A percentile compares a stretch with the other conserved stretches of the same genome.
These are phyloP conservation scores for Tulasnella sp. DNA, from an alignment of 768 basidiomycete genomes.

Conservation along the genomic window DNA sequence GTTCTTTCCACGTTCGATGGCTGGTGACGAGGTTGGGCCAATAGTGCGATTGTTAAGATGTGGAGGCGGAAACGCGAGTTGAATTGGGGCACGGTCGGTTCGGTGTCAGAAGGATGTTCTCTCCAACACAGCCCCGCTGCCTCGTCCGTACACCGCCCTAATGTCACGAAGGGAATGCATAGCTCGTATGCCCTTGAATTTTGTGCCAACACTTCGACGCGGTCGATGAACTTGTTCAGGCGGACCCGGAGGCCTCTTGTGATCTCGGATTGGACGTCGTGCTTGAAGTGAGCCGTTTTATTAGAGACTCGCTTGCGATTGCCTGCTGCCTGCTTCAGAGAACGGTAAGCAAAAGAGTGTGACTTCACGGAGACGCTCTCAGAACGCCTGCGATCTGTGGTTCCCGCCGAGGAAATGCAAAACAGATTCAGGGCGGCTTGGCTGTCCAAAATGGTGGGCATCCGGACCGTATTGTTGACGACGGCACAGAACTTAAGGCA, in stretches of 20 bases:
- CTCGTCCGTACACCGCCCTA: background rate
- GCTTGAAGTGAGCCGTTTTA: too few species aligned
- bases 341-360: background rate
- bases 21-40: background rate
- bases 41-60: background rate
- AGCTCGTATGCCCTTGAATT: background rate
- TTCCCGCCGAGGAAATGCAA: background rate
- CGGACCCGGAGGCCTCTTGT: too few species aligned
- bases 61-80: background rate
- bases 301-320: background rate
- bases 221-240: too few species aligned
- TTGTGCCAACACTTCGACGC: background rate
- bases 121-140: background rate
- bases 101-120: too few species aligned
- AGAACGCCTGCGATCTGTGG: background rate
- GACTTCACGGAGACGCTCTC: background rate
- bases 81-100: background rate
- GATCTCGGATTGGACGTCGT: background rate
- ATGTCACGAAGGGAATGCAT: background rate
- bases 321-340: too few species aligned
- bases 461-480: background rate
- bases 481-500: background rate
- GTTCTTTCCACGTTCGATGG: too few species aligned
- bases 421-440: background rate
- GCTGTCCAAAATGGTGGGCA: background rate